Evolutionary conservation across 2,329 filamentous ascomycete species (phyloP), one percentile per base, ranked within the genome.

Genomic region (Penicillium brasilianum): DNA sequence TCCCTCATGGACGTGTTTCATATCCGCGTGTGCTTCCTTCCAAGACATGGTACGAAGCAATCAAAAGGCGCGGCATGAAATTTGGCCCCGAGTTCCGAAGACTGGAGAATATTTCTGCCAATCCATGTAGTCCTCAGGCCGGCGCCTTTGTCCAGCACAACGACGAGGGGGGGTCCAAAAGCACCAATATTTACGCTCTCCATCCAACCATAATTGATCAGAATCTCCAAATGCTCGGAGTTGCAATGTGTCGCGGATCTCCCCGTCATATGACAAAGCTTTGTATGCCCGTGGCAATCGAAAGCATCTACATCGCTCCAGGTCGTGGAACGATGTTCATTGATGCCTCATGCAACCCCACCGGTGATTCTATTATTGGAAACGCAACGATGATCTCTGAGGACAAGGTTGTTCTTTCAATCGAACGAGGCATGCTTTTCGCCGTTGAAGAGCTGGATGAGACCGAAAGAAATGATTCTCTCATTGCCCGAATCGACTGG

Each of bases 161-260:
- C 4, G 25, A 50, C 5, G 48, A 50, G 28, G n/a, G 13, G 4
- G 48, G 34, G 34, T 14, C 48, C 4, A 32, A 32, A 32, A 9
- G 20, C 22, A 9, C 48, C 5, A 51, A 30, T 7, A 34, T 20
- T 5, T 51, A 51, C 18, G 30, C 49, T 8, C 28, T 36, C 28
- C 52, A 64, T 57, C 62, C 62, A 4, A 59, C 59, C 2, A 32
- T 58, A 0, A 59, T 62, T 20, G 62, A 64, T 43, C 62, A 64
- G 43, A 44, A 43, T 22, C 39, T 64, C 34, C 62, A 64, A 25
- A 25, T 62, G 13, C 10, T 58, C 9, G 37, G 57, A 1, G 43
- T 62, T 37, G 59, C 62, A 4, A 46, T 36, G 28, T n/a, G 11
- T n/a, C 25, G 34, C 16, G 58, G 58, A 25, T 9, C 37, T 1